phyloP scores from a whole-genome alignment of 306 rosid genomes.

The Fagus sylvatica region DNA sequence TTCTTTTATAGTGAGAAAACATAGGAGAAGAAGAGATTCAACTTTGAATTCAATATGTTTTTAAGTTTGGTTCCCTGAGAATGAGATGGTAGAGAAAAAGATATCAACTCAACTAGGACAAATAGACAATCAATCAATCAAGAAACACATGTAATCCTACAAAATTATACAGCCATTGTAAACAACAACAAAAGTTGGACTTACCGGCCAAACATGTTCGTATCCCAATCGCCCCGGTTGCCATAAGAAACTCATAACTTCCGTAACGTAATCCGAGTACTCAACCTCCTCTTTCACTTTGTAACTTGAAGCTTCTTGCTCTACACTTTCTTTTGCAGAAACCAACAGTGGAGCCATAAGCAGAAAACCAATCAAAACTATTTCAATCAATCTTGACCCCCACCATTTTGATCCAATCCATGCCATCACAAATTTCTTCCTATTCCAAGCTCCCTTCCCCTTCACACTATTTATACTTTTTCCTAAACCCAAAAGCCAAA shows the following conservation, averaged over 20 bases:
- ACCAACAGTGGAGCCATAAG: constrained; percentile 38
- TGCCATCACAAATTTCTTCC: neutral
- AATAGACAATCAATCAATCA: neutral
- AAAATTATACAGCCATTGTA: neutral
- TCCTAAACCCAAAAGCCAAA: neutral
- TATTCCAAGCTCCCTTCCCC: neutral
- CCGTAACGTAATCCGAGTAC: constrained; percentile 28
- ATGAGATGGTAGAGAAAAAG: too few species aligned
- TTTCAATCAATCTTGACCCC: constrained; percentile 40
- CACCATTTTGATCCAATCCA: constrained; percentile 30
- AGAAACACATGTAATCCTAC: neutral
- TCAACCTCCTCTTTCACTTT: constrained; percentile 29
- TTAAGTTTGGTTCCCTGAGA: too few species aligned
- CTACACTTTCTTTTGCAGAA: constrained; percentile 56
- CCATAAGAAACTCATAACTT: constrained; percentile 63
- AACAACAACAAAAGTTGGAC: constrained; percentile 17
- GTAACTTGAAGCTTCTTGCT: constrained; percentile 32
- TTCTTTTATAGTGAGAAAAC: too few species aligned
- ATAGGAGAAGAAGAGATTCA: too few species aligned
- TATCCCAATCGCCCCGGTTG: constrained; percentile 48
- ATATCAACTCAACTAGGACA: too few species aligned
- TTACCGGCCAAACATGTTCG: constrained; percentile 79
- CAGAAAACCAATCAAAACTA: constrained; percentile 40
- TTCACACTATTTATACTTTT: neutral
- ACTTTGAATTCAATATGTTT: too few species aligned